phyloP scores from a whole-genome alignment of 2,329 filamentous ascomycete species.

The Colletotrichum tropicale region DNA sequence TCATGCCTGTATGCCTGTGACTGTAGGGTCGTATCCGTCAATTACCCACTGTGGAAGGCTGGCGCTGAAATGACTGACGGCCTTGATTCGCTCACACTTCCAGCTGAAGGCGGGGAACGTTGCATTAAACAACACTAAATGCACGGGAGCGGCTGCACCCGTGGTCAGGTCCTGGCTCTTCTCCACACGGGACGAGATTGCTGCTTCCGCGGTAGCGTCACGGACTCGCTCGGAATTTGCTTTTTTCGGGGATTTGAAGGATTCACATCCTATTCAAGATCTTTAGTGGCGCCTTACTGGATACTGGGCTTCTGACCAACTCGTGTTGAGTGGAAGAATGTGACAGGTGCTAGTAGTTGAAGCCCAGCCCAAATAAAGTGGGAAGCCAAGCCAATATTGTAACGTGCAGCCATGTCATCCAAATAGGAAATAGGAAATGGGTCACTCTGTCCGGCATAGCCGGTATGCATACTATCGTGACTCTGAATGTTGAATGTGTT shows the following conservation, averaged over 20 bases:
- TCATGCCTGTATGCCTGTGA: background rate
- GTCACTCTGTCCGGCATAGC: background rate
- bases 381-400: conserved; percentile 1
- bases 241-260: background rate
- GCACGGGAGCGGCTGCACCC: background rate
- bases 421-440: background rate
- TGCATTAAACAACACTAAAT: background rate
- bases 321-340: background rate
- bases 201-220: background rate
- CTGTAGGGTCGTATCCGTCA: background rate
- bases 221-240: background rate
- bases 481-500: background rate
- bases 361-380: background rate
- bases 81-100: background rate
- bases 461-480: background rate
- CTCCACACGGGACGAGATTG: background rate
- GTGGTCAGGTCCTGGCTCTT: background rate
- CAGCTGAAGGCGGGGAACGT: conserved; percentile 1
- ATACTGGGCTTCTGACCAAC: background rate
- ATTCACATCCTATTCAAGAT: background rate
- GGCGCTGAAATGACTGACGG: background rate
- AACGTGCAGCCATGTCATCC: background rate
- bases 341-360: background rate
- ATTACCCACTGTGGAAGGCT: background rate
- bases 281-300: background rate